Base-by-base conservation (phyloP, 129 eudicot genomes). In the Rutidosis leptorrhynchoides region DNA sequence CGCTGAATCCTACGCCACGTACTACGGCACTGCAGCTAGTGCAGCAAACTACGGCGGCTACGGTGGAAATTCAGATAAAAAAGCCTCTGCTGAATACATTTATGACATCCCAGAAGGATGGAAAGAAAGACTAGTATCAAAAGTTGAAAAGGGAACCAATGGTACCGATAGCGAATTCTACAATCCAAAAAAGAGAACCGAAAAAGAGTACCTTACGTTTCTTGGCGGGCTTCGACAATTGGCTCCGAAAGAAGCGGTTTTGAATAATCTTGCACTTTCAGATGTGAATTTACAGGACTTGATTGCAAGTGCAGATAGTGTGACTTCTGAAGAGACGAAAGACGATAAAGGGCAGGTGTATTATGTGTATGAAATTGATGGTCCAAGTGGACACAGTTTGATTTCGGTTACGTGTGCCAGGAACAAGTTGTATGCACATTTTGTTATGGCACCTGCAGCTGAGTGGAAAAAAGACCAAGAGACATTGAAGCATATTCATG, bases 1-100 rank as follows among this genome's bases (percentile, higher is more conserved):
- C 12, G 53, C 77, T 3, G 51, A 79, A 33, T 23, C 80, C 8
- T 92, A 85, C 84, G 77, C 67, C 30, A 70, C 79, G 17, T 92
- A 87, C 84, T 92, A 88, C 70, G 98, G 98, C 72, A 92, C 98
- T 0, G 98, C 98, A 6, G 97, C 97, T 14, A 85, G 96, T 12
- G 97, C 97, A 1, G 90, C 98, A 61, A 92, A 85, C 75, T 92
- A 92, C 73, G 98, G 98, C 22, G 98, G 98, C 45, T 92, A 84
- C 79, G 98, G 98, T 14, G 98, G 98, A 20, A 92, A 92, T 75
- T 83, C 98, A 14, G 87, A 77, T 78, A 87, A 87, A 77, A 81
- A 85, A 70, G 79, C 86, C 64, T 82, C 98, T 2, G 98, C 98
- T 0, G 98, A 92, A 80, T 92, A 92, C 85, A 67, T 78, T 16